phyloP scores from a whole-genome alignment of 2,329 filamentous ascomycete genomes.

The Epichloe baconii region DNA sequence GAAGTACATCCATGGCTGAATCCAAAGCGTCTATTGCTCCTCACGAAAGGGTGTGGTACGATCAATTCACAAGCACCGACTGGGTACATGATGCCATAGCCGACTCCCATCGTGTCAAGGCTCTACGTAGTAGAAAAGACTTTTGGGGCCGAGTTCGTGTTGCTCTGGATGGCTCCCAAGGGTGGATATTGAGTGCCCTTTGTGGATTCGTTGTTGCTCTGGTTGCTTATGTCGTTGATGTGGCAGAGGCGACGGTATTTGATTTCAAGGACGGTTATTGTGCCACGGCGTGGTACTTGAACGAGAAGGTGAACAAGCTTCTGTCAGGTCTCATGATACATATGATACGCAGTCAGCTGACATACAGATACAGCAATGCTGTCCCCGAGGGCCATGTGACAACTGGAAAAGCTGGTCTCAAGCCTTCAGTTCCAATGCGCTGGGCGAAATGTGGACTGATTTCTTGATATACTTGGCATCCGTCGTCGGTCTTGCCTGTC shows the following conservation, averaged over 20 bases:
- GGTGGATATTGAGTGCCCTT: conserved; percentile 85
- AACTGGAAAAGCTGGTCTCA: conserved; percentile 46
- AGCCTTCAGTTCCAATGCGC: conserved; percentile 29
- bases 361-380: conserved; percentile 31
- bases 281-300: conserved; percentile 53
- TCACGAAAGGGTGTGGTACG: conserved; percentile 93
- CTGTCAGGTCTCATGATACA: not conserved
- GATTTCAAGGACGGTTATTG: conserved; percentile 91
- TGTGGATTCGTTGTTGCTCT: conserved; percentile 77
- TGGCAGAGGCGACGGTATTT: conserved; percentile 74
- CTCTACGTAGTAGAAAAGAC: conserved; percentile 68
- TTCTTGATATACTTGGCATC: conserved; percentile 63
- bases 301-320: conserved; percentile 41
- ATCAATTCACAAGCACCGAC: conserved; percentile 94
- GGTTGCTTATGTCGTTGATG: conserved; percentile 78
- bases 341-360: not conserved
- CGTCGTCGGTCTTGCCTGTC: conserved; percentile 54
- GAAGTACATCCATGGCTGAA: conserved; percentile 45
- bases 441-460: conserved; percentile 51
- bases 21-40: conserved; percentile 54
- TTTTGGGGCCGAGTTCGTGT: conserved; percentile 66
- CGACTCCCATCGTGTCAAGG: conserved; percentile 80
- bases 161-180: conserved; percentile 76
- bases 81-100: conserved; percentile 98
- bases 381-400: conserved; percentile 39